Base-by-base conservation (phyloP, 2,329 filamentous ascomycete species). In the Hymenoscyphus occultus region DNA sequence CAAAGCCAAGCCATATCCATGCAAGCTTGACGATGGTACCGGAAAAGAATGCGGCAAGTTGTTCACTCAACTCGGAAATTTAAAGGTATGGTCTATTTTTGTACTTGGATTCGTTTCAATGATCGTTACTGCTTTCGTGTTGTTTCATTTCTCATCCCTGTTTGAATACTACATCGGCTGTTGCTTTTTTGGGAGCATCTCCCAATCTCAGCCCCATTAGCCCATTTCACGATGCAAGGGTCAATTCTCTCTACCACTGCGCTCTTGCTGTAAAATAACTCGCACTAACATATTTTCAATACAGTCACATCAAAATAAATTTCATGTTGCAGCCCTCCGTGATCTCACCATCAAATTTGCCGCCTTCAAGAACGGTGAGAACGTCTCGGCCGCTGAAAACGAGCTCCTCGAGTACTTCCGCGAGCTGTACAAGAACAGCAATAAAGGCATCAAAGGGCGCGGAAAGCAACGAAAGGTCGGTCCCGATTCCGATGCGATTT, bases 391-490 rank as follows among this genome's bases (percentile, higher is more conserved):
- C 45, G 77, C 79, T 14, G 92, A 97, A 72, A 88, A 86, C 67
- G 89, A 92, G 66, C 81, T 97, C 60, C 92, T 90, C 81, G 86
- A 90, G 71, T 96, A 97, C 79, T 95, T 98, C 75, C 85, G 88
- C 3, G 84, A 84, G 0, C 82, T 97, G n/a, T 97, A 97, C 83
- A 97, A 96, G 81, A 96, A 98, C 79, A 93, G 90, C 79, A 98
- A 98, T 84, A 97, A 97, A 78, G 95, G 95, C 1, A 97, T 98
- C 81, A 98, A 97, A 78, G 95, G 95, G 12, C 88, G 95, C 57
- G 95, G 95, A 56, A 95, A 94, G 75, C 91, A 93, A 71, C 84
- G 92, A 64, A 87, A 87, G 65, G 89, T 93, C 62, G 76, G 70
- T 16, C 61, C 67, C 3, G 66, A 61, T 60, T 60, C 62, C 35